Percentiles rank a stretch among this genome's conserved stretches.
Evolutionary conservation across 2,329 filamentous ascomycete genomes (phyloP).

Genomic region (Aspergillus latus): DNA sequence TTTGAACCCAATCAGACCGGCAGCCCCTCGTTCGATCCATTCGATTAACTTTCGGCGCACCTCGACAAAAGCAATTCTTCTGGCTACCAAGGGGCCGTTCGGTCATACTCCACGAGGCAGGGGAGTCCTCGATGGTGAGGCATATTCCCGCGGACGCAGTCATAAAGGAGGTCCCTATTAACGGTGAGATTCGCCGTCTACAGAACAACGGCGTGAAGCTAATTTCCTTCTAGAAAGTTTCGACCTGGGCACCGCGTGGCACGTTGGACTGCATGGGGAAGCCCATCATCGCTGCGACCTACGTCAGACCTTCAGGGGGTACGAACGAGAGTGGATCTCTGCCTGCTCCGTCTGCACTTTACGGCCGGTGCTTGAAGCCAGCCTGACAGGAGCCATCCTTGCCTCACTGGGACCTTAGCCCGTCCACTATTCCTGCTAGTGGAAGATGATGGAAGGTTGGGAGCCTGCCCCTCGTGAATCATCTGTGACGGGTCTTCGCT

Average conservation of each 20-base stretch:
- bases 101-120: too few relatives aligned
- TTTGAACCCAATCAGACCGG: constrained; percentile 4
- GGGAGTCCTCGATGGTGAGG: neutral
- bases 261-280: constrained; percentile 21
- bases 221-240: constrained; percentile 39
- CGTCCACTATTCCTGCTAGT: constrained; percentile 2
- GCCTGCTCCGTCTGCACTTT: neutral
- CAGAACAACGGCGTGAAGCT: constrained; percentile 28
- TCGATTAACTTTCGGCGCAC: neutral
- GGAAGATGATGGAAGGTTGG: neutral
- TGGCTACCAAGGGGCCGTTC: too few relatives aligned
- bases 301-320: constrained; percentile 12
- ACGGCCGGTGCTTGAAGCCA: neutral
- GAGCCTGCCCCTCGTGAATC: neutral
- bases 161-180: neutral
- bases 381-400: constrained; percentile 5
- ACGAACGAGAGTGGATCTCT: constrained; percentile 7
- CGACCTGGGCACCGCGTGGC: constrained; percentile 21
- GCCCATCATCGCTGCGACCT: neutral
- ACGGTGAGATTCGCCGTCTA: neutral
- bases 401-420: constrained; percentile 6
- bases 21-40: neutral
- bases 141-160: neutral
- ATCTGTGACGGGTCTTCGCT: neutral
- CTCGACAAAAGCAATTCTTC: too few relatives aligned